Conservation (phyloP, 352 stramenopile species). For the Thalassiosira mediterranea region DNA sequence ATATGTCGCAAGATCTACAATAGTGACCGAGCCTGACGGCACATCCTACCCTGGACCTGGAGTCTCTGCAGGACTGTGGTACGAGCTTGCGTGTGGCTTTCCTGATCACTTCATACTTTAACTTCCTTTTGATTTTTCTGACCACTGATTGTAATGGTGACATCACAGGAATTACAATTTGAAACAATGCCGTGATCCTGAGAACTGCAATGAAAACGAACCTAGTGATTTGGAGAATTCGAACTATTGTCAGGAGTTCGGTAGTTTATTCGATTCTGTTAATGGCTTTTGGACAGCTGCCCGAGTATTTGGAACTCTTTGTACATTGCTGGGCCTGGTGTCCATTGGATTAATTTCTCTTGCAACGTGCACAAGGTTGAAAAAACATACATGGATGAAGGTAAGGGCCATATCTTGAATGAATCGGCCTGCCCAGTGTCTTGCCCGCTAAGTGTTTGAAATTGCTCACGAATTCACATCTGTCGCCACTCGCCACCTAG, state of each 20-base stretch:
- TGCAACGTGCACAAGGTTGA: conserved; percentile 43
- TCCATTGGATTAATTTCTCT: conserved; percentile 23
- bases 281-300: conserved; percentile 22
- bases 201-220: background rate
- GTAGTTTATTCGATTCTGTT: conserved; percentile 1
- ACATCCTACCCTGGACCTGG: conserved; percentile 3
- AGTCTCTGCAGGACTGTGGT: conserved; percentile 33
- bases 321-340: conserved; percentile 15
- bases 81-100: too few species aligned
- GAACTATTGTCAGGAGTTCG: conserved; percentile 19
- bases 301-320: conserved; percentile 17
- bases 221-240: conserved; percentile 32
- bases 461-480: too few species aligned
- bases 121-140: too few species aligned
- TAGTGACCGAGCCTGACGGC: conserved; percentile 7
- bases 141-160: too few species aligned
- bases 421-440: too few species aligned
- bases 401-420: conserved; percentile 24
- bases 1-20: conserved; percentile 26
- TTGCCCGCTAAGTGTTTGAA: too few species aligned
- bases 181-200: background rate
- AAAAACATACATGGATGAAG: conserved; percentile 27
- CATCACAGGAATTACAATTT: conserved; percentile 27
- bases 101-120: too few species aligned
- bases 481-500: too few species aligned